phyloP scores from a whole-genome alignment of 2,329 filamentous ascomycete genomes.

The Claviceps sp. region DNA sequence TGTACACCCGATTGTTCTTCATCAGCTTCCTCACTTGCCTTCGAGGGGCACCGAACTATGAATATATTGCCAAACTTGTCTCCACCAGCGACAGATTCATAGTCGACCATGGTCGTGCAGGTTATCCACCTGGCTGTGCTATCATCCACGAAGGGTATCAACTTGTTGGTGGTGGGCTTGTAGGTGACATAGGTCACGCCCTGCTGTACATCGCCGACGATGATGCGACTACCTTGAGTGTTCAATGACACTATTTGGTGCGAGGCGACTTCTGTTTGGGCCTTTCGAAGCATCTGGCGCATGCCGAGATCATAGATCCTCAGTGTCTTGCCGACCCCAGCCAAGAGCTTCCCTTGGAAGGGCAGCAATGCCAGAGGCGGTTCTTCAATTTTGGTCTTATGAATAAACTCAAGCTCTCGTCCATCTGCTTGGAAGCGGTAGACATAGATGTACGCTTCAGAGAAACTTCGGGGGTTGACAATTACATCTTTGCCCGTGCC shows the following conservation, averaged over 20 bases:
- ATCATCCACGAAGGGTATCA: constrained; percentile 91
- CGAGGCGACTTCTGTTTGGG: constrained; percentile 65
- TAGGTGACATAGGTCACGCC: constrained; percentile 87
- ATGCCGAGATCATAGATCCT: constrained; percentile 88
- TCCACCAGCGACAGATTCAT: constrained; percentile 85
- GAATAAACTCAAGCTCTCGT: constrained; percentile 81
- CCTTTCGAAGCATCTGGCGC: constrained; percentile 82
- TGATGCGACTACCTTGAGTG: constrained; percentile 79
- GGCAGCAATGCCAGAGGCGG: constrained; percentile 80
- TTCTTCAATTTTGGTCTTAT: constrained; percentile 86
- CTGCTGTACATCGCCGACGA: constrained; percentile 87
- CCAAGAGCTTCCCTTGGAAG: constrained; percentile 81
- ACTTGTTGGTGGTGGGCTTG: constrained; percentile 78
- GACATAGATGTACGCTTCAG: constrained; percentile 76
- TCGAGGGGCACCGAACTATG: constrained; percentile 75
- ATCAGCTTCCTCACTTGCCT: constrained; percentile 78
- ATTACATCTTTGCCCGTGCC: constrained; percentile 87
- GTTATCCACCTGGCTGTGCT: constrained; percentile 83
- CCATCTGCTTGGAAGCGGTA: constrained; percentile 83
- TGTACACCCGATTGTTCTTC: constrained; percentile 85
- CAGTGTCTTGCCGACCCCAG: constrained; percentile 72
- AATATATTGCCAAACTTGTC: constrained; percentile 98
- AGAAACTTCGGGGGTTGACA: constrained; percentile 61
- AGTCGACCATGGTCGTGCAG: constrained; percentile 87
- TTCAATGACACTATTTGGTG: constrained; percentile 81